Percentiles rank a stretch among this genome's conserved stretches.
phyloP scores from a whole-genome alignment of 129 eudicot species.

The Artemisia annua region DNA sequence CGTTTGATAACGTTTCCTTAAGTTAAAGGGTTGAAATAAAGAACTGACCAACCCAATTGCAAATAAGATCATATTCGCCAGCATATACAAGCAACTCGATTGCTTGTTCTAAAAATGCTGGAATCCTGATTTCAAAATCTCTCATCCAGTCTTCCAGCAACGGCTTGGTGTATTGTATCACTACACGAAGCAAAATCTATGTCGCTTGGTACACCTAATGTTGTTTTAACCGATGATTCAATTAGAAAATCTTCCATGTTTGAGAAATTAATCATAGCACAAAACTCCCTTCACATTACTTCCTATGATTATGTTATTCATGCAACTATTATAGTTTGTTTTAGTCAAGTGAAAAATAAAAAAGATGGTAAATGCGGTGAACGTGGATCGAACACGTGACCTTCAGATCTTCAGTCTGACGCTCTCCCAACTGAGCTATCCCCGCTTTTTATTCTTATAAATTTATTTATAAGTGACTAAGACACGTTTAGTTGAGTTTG shows the following conservation, averaged over 20 bases:
- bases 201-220: constrained; percentile 74
- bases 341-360: too few species aligned
- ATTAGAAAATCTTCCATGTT: too few species aligned
- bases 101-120: constrained; percentile 72
- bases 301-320: too few species aligned
- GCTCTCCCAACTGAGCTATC: constrained; percentile 64
- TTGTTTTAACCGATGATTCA: not conserved
- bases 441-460: too few species aligned
- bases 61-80: constrained; percentile 89
- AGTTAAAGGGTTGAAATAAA: not conserved
- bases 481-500: too few species aligned
- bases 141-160: constrained; percentile 71
- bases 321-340: too few species aligned
- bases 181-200: constrained; percentile 79
- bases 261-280: constrained; percentile 46
- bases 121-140: constrained; percentile 77
- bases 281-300: constrained; percentile 60
- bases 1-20: too few species aligned
- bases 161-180: constrained; percentile 7
- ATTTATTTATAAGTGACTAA: too few species aligned
- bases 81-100: constrained; percentile 75
- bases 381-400: constrained; percentile 99
- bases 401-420: constrained; percentile 96
- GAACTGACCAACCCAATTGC: constrained; percentile 92
- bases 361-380: constrained; percentile 85